Base-by-base conservation (phyloP, 2,329 filamentous ascomycete species). In the Alternaria rosae region DNA sequence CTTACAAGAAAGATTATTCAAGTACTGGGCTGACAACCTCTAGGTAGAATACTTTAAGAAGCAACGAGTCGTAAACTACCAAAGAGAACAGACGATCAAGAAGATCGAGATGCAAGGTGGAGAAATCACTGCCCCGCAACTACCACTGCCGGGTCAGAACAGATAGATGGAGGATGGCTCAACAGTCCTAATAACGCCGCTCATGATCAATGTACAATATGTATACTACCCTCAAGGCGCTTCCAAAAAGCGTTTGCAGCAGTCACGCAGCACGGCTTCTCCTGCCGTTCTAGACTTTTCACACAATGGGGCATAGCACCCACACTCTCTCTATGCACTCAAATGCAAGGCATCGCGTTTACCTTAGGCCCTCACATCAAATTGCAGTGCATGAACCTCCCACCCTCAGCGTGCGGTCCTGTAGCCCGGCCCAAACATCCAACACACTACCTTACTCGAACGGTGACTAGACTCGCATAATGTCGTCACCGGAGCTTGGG, bases 21-120 rank as follows among this genome's bases (percentile, higher is more conserved):
- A n/a, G 9, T n/a, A 58, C 42, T 23, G 53, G n/a, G 62, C 69
- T 69, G 43, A 70, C 50, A 53, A 26, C 15, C 17, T 55, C 48
- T 71, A 95, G 92, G 92, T 97, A 64, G 93, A 93, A 81, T 98
- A 99, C 81, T 99, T 99, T 82, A 97, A 98, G 85, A 94, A 97
- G 81, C 91, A 93, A 82, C 87, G 95, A 73, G 92, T 98, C 35
- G 94, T 96, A 82, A 95, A 99, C 71, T 87, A 92, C 75, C 92
- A 97, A 72, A 93, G 94, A 81, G 90, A 92, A 75, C 85, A 89
- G 81, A 91, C 92, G 23, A 78, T 79, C 65, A 78, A 78, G 61
- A 72, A 66, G 64, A 77, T 79, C 56, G 78, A 81, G 75, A 78
- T 80, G 68, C 74, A 85, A 75, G 81, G 81, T 12, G 77, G 74